Conservation (phyloP, 495 filamentous ascomycete genomes). For the Penicillium herquei region DNA sequence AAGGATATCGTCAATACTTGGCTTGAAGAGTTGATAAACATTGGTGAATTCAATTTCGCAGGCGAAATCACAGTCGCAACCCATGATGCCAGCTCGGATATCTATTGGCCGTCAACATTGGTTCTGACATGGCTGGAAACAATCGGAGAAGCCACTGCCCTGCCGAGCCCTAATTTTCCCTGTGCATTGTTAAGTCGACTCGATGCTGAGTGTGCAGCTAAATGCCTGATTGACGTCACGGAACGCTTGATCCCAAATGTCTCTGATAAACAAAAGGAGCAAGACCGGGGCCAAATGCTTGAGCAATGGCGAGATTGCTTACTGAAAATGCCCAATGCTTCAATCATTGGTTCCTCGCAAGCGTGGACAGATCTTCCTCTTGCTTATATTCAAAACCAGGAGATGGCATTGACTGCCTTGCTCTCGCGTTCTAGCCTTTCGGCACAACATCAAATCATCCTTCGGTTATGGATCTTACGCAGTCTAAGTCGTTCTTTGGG, state of each 20-base stretch:
- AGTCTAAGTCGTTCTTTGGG: conserved; percentile 25
- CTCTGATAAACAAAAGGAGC: conserved; percentile 9
- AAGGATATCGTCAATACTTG: conserved; percentile 28
- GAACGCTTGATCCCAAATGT: conserved; percentile 22
- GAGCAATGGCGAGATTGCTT: conserved; percentile 36
- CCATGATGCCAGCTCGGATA: conserved; percentile 13
- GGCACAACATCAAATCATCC: conserved; percentile 27
- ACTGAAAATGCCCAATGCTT: conserved; percentile 15
- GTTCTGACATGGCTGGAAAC: conserved; percentile 28
- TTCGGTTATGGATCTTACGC: conserved; percentile 40
- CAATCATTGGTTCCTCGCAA: conserved; percentile 21
- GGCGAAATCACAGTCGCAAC: conserved; percentile 33
- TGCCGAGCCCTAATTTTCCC: conserved; percentile 10
- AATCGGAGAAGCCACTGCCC: conserved; percentile 1
- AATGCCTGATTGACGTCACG: conserved; percentile 34
- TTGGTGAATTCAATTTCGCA: conserved; percentile 26
- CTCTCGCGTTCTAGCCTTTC: background rate
- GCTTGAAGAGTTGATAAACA: conserved; percentile 26
- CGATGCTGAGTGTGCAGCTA: conserved; percentile 23
- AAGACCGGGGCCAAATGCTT: conserved; percentile 17
- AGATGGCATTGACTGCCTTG: background rate
- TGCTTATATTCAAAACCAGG: background rate
- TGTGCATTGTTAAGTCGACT: conserved; percentile 21
- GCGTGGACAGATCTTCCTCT: conserved; percentile 27
- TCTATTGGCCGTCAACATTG: conserved; percentile 28